Percentiles rank a stretch among this genome's conserved stretches.
Conservation (phyloP, 2,329 filamentous ascomycete species). For the Aspergillus spinulosporus region DNA sequence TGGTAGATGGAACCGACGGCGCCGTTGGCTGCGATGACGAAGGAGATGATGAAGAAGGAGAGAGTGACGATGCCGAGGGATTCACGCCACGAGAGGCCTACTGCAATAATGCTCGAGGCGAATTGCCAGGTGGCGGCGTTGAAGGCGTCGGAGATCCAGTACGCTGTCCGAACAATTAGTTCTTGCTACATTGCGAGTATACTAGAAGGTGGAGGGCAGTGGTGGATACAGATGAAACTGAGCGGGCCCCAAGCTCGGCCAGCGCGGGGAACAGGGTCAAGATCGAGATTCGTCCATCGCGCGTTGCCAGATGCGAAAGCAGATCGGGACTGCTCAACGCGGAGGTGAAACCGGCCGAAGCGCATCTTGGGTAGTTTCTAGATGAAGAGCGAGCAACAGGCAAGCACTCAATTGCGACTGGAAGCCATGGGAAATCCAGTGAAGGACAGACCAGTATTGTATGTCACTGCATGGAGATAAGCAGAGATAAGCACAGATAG, state of each 20-base stretch:
- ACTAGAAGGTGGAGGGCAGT: background rate
- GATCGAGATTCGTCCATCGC: conserved; percentile 51
- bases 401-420: too few relatives aligned
- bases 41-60: conserved; percentile 54
- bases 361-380: conserved; percentile 26
- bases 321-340: conserved; percentile 47
- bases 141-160: conserved; percentile 56
- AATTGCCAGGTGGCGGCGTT: conserved; percentile 57
- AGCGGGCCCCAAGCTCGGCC: conserved; percentile 49
- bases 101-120: conserved; percentile 50
- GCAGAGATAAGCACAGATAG: background rate
- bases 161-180: conserved; percentile 35
- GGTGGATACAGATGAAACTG: conserved; percentile 40
- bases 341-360: conserved; percentile 39
- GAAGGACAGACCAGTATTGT: background rate
- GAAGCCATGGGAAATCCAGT: background rate
- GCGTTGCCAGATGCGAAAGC: conserved; percentile 48
- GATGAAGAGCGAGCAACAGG: conserved; percentile 18
- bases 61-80: conserved; percentile 51
- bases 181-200: background rate
- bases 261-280: conserved; percentile 50
- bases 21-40: conserved; percentile 62
- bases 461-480: background rate
- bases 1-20: conserved; percentile 55
- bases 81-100: conserved; percentile 58